Base-by-base conservation (phyloP, 1,284 basidiomycete species). In the Rhodotorula glutinis region DNA sequence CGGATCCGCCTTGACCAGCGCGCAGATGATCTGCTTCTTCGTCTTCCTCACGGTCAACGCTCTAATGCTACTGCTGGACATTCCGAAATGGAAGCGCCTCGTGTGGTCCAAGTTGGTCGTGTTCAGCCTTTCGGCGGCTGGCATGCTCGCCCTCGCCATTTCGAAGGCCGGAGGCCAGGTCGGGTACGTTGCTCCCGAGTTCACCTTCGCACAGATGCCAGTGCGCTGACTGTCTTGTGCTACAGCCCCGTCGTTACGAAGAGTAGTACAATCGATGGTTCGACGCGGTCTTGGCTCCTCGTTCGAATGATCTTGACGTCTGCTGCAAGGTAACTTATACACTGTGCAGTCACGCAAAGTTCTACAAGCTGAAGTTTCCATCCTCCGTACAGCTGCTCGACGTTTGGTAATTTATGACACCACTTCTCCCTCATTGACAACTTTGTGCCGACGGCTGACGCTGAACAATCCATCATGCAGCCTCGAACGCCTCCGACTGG, bases 41-140 rank as follows among this genome's bases (percentile, higher is more conserved):
- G 43, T 68, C 27, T 68, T 65, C 60, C 25, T 49, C 21, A 25
- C 13, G 51, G 11, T 62, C n/a, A 57, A 53, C 40, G 61, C n/a
- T 19, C 8, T 54, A 16, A 58, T 60, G 46, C 21, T 60, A n/a
- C 3, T 44, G 21, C 46, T 66, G 46, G 44, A 44, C 30, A n/a
- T 63, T 5, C 51, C 43, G 38, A 56, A 60, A 19, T 78, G 76
- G 76, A 52, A 49, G 25, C 46, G 72, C 40, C 63, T 78, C 27
- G 75, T 77, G 57, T 57, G 76, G 62, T 41, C 70, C 71, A 78
- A 78, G 66, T 59, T 76, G 33, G 67, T 72, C 27, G 71, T 75
- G 38, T 77, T 75, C 60, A 17, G 73, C 52, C 57, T 76, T 41
- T 73, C 73, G 21, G 61, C 73, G 8, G 63, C 67, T n/a, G 76